Evolutionary conservation across 768 basidiomycete genomes (phyloP).

Genomic region (Dentipellis sp.): DNA sequence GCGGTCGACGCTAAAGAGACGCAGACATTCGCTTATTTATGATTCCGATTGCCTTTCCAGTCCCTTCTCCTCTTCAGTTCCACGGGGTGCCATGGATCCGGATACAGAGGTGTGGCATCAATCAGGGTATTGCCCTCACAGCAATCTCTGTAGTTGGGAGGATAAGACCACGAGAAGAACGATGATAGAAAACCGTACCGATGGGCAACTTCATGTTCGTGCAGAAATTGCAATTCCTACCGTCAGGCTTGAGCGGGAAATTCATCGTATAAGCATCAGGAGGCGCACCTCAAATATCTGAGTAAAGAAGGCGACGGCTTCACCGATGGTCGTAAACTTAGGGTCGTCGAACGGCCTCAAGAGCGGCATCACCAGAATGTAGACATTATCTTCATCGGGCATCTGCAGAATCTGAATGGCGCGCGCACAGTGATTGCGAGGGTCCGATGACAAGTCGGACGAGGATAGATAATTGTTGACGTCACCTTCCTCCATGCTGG

Average conservation of each 20-base stretch:
- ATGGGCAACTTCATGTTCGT: constrained; percentile 9
- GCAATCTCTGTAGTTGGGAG: constrained; percentile 5
- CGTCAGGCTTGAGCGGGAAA: no score
- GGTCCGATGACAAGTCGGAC: neutral
- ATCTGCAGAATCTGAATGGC: constrained; percentile 3
- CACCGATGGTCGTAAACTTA: constrained; percentile 22
- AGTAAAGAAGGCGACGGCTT: constrained; percentile 20
- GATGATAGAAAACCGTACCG: neutral
- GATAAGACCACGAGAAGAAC: no score
- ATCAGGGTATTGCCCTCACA: constrained; percentile 5
- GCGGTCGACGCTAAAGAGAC: no score
- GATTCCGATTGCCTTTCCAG: neutral
- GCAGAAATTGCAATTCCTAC: constrained; percentile 11
- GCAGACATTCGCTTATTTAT: no score
- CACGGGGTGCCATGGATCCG: constrained; percentile 5
- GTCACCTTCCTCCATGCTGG: constrained; percentile 2
- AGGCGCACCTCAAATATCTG: constrained; percentile 23
- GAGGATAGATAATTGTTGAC: neutral
- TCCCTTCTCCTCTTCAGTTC: neutral
- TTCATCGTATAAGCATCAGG: no score
- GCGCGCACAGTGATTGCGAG: constrained; percentile 4
- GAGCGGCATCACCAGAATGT: constrained; percentile 22
- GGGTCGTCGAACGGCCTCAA: constrained; percentile 15
- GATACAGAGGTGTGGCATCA: constrained; percentile 8
- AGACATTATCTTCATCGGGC: constrained; percentile 9